Evolutionary conservation across 2,329 filamentous ascomycete species (phyloP), one percentile per base, ranked within the genome.

Genomic region (Aspergillus sp.): DNA sequence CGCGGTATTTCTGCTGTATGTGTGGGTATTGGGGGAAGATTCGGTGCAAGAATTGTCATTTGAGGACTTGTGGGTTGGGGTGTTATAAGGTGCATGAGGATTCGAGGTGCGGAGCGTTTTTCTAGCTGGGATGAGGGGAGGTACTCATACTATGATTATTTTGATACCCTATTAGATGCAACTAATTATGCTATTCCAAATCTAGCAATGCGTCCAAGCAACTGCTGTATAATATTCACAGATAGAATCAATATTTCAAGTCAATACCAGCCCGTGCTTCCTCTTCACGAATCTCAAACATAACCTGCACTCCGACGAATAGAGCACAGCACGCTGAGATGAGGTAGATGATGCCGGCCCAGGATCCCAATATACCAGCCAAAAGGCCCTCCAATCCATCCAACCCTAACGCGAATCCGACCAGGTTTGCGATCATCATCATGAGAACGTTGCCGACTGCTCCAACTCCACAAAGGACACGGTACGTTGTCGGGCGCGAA

Each of bases 391-490:
- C 85, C 71, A 98, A 68, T 0, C 96, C 95, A 71, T 99, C 95
- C 53, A 97, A 66, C 0, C 96, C 96, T 11, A 99, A 84, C 0
- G 94, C 95, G 77, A 98, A 99, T 0, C 95, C 95, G 10, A 99
- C 92, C 17, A 99, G 79, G 73, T 99, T 99, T 15, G 94, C 95
- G 48, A 86, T 84, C 84, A 98, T 96, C 90, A 99, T 95, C 89
- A 97, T 92, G 51, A 98, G 78, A 23, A 96, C 84, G 68, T 97
- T 97, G 0, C 79, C 85, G 3, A 97, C 91, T 0, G 87, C 91
- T 2, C 94, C 95, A 15, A 90, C 75, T 5, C 90, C 90, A 74
- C 90, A 93, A 2, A 98, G 73, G 75, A 93, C 84, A 25, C 95
- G 86, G 73, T 96, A 97, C 2, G 84, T 75, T 54, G 87, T 89